phyloP scores from a whole-genome alignment of 345 rosid species.

The Linum tenue region DNA sequence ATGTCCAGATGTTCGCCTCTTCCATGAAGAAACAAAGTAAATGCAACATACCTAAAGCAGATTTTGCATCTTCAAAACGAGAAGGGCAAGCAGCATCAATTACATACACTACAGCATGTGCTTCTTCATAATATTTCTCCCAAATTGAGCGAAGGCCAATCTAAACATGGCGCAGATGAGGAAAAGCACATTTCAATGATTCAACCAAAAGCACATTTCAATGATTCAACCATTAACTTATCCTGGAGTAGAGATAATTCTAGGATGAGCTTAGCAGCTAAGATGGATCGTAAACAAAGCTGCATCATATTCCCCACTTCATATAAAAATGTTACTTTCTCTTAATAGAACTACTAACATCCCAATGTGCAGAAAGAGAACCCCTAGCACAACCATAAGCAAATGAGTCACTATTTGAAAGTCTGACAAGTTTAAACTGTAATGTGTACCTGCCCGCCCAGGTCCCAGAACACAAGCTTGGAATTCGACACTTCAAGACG shows the following conservation, averaged over 20 bases:
- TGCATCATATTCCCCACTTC: too few relatives aligned
- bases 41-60: slow-evolving; percentile 57
- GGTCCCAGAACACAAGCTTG: slow-evolving; percentile 93
- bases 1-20: background rate
- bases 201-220: slow-evolving; percentile 6
- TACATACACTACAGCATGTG: slow-evolving; percentile 83
- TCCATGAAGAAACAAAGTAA: background rate
- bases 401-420: too few relatives aligned
- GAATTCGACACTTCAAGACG: slow-evolving; percentile 72
- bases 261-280: too few relatives aligned
- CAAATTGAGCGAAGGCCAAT: slow-evolving; percentile 94
- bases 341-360: too few relatives aligned
- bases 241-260: background rate
- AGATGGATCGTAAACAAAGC: too few relatives aligned
- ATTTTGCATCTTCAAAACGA: slow-evolving; percentile 96
- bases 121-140: slow-evolving; percentile 99
- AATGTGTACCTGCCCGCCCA: slow-evolving; percentile 82
- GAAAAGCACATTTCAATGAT: slow-evolving; percentile 4
- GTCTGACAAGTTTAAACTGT: too few relatives aligned
- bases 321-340: too few relatives aligned
- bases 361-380: too few relatives aligned
- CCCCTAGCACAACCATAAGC: too few relatives aligned
- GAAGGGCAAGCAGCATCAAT: slow-evolving; percentile 87
- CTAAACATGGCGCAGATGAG: slow-evolving; percentile 26
- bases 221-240: slow-evolving; percentile 6